These are phyloP conservation scores for Kodamaea kaohsiungensis DNA, from an alignment of 805 yeast genomes.

Conservation along the genomic window DNA sequence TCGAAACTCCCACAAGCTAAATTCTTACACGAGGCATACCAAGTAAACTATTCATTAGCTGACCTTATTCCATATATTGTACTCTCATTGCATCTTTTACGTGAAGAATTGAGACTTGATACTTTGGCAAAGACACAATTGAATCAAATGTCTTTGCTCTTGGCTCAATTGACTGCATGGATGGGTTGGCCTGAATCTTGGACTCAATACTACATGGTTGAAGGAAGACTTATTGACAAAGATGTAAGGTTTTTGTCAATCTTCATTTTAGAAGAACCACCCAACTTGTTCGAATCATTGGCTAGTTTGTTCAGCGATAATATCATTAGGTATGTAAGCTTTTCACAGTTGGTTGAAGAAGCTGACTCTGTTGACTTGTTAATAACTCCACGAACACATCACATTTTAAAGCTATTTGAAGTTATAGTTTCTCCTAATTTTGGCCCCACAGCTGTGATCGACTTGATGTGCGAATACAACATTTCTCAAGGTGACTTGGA, in stretches of 20 bases:
- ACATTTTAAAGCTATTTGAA: slow-evolving; percentile 62
- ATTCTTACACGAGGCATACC: slow-evolving; percentile 24
- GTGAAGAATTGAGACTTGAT: slow-evolving; percentile 74
- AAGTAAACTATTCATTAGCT: slow-evolving; percentile 43
- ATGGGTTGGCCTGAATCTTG: slow-evolving; percentile 75
- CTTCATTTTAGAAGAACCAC: slow-evolving; percentile 55
- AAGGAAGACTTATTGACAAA: slow-evolving; percentile 34
- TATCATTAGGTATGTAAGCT: slow-evolving; percentile 58
- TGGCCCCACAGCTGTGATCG: slow-evolving; percentile 55
- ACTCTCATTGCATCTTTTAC: slow-evolving; percentile 67
- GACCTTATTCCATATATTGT: slow-evolving; percentile 63
- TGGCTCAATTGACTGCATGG: slow-evolving; percentile 64
- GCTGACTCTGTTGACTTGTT: slow-evolving; percentile 55
- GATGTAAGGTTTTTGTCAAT: slow-evolving; percentile 43
- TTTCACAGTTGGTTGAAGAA: slow-evolving; percentile 69
- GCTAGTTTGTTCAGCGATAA: slow-evolving; percentile 46
- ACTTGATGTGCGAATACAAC: slow-evolving; percentile 58
- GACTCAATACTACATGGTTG: slow-evolving; percentile 55
- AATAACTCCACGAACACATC: slow-evolving; percentile 67
- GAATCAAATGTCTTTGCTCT: slow-evolving; percentile 48
- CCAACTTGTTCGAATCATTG: slow-evolving; percentile 58
- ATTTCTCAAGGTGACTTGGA: slow-evolving; percentile 56
- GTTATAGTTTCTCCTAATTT: slow-evolving; percentile 55
- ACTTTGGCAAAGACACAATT: slow-evolving; percentile 39
- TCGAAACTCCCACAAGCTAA: slow-evolving; percentile 32